Conservation (phyloP, 169 alveolate species). For the Cryptosporidium meleagridis region DNA sequence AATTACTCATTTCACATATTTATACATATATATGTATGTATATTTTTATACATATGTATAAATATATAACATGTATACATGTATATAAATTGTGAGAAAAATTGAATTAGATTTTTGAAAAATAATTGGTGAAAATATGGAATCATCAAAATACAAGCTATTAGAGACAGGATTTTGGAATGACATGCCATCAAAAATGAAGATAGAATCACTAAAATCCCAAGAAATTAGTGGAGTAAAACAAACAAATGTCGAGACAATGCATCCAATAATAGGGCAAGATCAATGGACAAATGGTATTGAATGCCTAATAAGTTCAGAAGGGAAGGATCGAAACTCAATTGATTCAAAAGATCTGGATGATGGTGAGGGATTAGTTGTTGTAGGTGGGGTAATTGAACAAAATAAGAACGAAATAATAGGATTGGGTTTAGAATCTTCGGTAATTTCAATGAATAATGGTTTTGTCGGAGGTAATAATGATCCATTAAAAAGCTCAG, state of each 20-base stretch:
- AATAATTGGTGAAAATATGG: background rate
- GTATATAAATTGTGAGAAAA: background rate
- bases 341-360: background rate
- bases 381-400: background rate
- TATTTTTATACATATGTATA: no score
- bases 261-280: slow-evolving; percentile 55
- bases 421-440: slow-evolving; percentile 14
- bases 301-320: slow-evolving; percentile 1
- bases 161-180: slow-evolving; percentile 7
- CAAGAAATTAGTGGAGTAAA: background rate
- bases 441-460: slow-evolving; percentile 20
- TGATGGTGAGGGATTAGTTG: background rate
- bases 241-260: slow-evolving; percentile 12
- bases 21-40: no score
- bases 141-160: slow-evolving; percentile 16
- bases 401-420: background rate
- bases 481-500: background rate
- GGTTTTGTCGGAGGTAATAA: background rate
- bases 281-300: slow-evolving; percentile 32
- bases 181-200: slow-evolving; percentile 19
- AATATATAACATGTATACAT: background rate
- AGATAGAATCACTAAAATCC: slow-evolving; percentile 20
- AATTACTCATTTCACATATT: background rate
- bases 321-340: background rate
- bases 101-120: background rate